Evolutionary conservation across 179 eudicot genomes (phyloP), one percentile per base, ranked within the genome.

Genomic region (Nepenthes alata): DNA sequence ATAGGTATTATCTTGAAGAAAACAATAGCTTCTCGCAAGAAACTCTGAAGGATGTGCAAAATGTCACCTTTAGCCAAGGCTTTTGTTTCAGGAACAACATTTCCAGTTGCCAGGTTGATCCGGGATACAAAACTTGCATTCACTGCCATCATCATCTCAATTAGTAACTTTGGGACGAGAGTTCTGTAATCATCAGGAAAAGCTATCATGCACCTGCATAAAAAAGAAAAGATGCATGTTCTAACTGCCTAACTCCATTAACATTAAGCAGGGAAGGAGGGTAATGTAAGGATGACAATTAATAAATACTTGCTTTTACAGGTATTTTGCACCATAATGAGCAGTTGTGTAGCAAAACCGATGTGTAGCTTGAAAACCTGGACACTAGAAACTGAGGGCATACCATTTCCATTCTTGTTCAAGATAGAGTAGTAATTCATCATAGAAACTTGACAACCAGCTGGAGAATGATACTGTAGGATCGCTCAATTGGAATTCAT

Each of bases 341-440:
- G 25, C 25, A 25, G 25, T 25, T 25, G 25, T 25, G 25, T 25
- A 25, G 25, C 25, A 25, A 25, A 25, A 50, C 53, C 1, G 53
- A 11, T 50, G 4, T 50, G n/a, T 6, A 50, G 53, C 4, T 50
- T 11, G 4, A 50, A 13, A 11, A 4, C 53, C n/a, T 50, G 13
- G 11, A 13, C 13, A 50, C n/a, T 4, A 11, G 4, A n/a, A 11
- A n/a, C 41, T 53, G 50, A 44, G 53, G 53, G 13, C 61, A 36
- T 81, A 91, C 98, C 98, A 91, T 75, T 91, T 91, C 98, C 98
- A 91, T 76, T 91, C 98, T 78, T 88, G 96, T 67, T 91, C 98
- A 66, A 91, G 87, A 76, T 86, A 89, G 59, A 84, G 87, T 47
- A 86, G 83, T 72, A 91, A 67, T 71, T 84, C 96, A 75, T 91